Evolutionary conservation across 495 filamentous ascomycete species (phyloP).

Genomic region (Penicillium cosmopolitanum): DNA sequence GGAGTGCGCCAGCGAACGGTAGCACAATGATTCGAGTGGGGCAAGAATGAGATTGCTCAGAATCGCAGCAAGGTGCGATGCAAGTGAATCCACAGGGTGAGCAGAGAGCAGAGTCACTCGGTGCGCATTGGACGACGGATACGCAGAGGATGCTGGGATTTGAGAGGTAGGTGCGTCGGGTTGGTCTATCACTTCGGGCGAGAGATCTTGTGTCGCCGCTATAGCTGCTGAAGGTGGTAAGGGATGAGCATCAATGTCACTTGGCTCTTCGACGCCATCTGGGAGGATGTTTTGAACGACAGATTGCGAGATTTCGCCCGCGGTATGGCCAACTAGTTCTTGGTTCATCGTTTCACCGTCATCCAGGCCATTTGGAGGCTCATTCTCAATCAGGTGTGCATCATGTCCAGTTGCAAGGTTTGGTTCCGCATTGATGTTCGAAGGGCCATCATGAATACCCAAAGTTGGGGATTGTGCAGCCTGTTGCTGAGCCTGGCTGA

Average conservation of each 20-base stretch:
- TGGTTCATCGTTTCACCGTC: slow-evolving; percentile 4
- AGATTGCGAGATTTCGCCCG: slow-evolving; percentile 15
- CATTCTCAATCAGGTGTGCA: slow-evolving; percentile 8
- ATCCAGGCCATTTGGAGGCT: slow-evolving; percentile 13
- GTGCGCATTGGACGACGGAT: slow-evolving; percentile 27
- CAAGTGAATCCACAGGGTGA: slow-evolving; percentile 48
- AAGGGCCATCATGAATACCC: slow-evolving; percentile 30
- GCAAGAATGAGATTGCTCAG: slow-evolving; percentile 47
- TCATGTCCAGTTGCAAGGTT: slow-evolving; percentile 24
- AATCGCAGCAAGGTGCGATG: slow-evolving; percentile 47
- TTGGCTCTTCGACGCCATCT: slow-evolving; percentile 42
- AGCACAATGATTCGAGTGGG: slow-evolving; percentile 52
- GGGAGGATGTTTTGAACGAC: slow-evolving; percentile 35
- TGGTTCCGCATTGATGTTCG: slow-evolving; percentile 24
- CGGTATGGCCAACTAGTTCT: slow-evolving; percentile 9
- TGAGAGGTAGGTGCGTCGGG: background rate
- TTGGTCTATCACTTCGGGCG: background rate
- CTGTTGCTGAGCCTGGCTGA: slow-evolving; percentile 32
- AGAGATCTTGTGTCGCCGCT: background rate
- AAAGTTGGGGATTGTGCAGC: slow-evolving; percentile 7
- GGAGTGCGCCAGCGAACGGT: slow-evolving; percentile 48
- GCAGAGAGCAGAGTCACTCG: slow-evolving; percentile 57
- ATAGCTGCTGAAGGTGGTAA: background rate
- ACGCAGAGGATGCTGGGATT: slow-evolving; percentile 12
- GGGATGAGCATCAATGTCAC: slow-evolving; percentile 20